Evolutionary conservation across 306 rosid species (phyloP).

Genomic region (Vicia faba): DNA sequence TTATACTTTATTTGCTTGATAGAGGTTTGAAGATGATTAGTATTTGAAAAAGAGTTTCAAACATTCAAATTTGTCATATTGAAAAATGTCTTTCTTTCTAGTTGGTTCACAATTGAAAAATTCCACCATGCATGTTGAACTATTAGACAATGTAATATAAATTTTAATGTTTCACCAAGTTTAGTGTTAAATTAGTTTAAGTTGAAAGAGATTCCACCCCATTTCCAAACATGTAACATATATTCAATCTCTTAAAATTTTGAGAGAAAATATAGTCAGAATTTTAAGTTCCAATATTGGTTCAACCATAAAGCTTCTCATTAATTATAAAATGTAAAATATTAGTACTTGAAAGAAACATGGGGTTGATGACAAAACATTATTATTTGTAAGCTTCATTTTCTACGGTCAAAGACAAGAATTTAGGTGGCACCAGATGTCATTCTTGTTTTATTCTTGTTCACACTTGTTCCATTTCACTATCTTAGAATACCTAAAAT

Average conservation of each 20-base stretch:
- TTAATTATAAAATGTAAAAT: background rate
- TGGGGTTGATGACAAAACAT: background rate
- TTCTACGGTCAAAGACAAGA: slow-evolving; percentile 13
- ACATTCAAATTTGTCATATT: slow-evolving; percentile 9
- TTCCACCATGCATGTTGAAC: background rate
- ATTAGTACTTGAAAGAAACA: slow-evolving; percentile 5
- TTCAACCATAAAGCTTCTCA: background rate
- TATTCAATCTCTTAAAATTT: too few species aligned
- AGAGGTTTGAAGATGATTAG: background rate
- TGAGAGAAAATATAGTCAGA: too few species aligned
- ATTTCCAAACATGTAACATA: too few species aligned
- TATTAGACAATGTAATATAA: background rate
- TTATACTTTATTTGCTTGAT: background rate
- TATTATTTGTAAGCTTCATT: slow-evolving; percentile 5
- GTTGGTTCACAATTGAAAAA: background rate
- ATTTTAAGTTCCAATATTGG: background rate
- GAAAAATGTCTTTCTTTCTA: background rate
- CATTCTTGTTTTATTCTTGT: slow-evolving; percentile 18
- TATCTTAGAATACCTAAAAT: background rate
- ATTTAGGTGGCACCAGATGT: slow-evolving; percentile 29
- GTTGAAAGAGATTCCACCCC: too few species aligned
- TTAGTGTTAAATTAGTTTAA: too few species aligned
- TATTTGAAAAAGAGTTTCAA: background rate
- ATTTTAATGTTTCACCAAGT: too few species aligned
- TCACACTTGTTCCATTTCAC: background rate